Conservation (phyloP, 495 filamentous ascomycete species). For the Talaromyces adpressus region DNA sequence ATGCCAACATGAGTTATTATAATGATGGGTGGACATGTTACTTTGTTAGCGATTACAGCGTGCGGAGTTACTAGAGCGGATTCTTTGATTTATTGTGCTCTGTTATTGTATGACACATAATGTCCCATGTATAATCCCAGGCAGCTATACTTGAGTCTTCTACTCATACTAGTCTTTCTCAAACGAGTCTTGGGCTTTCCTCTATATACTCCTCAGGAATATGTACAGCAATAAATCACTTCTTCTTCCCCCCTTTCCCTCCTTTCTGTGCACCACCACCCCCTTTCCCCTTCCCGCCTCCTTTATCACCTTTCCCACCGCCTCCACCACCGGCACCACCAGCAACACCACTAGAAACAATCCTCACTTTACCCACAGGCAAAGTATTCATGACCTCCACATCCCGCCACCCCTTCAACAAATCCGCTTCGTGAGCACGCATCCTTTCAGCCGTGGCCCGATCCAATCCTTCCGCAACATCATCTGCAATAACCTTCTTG, state of each 20-base stretch:
- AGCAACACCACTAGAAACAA: slow-evolving; percentile 56
- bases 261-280: slow-evolving; percentile 31
- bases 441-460: slow-evolving; percentile 66
- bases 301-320: slow-evolving; percentile 32
- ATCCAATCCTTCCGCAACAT: slow-evolving; percentile 39
- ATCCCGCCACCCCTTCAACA: slow-evolving; percentile 72
- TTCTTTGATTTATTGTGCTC: neutral
- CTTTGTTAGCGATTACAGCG: neutral
- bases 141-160: neutral
- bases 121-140: neutral
- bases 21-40: neutral
- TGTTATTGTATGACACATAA: neutral
- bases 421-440: slow-evolving; percentile 73
- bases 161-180: no score
- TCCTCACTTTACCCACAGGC: slow-evolving; percentile 77
- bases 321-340: slow-evolving; percentile 39
- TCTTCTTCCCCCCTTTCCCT: slow-evolving; percentile 30
- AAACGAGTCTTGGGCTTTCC: neutral
- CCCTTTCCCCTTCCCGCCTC: slow-evolving; percentile 18
- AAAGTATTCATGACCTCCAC: slow-evolving; percentile 75
- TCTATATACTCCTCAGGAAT: neutral
- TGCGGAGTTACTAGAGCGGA: neutral
- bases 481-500: slow-evolving; percentile 21
- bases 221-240: slow-evolving; percentile 7
- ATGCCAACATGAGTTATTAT: slow-evolving; percentile 33